A percentile compares a stretch with the other conserved stretches of the same genome.
phyloP scores from a whole-genome alignment of 805 yeast genomes.

The Tetrapisispora iriomotensis region DNA sequence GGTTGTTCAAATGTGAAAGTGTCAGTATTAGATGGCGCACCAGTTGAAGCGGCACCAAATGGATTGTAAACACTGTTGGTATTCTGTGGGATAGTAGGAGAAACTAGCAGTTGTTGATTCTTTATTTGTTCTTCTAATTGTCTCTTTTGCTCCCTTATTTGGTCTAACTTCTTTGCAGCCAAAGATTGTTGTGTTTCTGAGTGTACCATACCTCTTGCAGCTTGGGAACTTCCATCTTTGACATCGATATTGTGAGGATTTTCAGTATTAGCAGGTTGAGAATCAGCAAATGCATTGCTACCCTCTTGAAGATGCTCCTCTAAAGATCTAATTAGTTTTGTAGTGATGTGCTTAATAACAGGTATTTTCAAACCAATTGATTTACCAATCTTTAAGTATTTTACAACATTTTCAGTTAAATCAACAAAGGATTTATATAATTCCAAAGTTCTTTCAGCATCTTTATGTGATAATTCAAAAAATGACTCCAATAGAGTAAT shows the following conservation, averaged over 20 bases:
- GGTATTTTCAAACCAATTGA: slow-evolving; percentile 88
- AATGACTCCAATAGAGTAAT: slow-evolving; percentile 88
- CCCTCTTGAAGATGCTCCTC: slow-evolving; percentile 71
- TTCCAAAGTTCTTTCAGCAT: slow-evolving; percentile 78
- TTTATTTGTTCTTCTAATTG: slow-evolving; percentile 25
- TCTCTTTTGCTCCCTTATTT: slow-evolving; percentile 26
- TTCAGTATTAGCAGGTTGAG: background rate
- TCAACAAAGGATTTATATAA: slow-evolving; percentile 80
- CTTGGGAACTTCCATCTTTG: slow-evolving; percentile 3
- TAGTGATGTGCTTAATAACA: slow-evolving; percentile 93
- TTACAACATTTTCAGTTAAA: slow-evolving; percentile 79
- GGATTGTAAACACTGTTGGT: slow-evolving; percentile 27
- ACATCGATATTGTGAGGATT: background rate
- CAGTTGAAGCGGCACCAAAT: slow-evolving; percentile 13
- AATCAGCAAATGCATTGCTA: background rate
- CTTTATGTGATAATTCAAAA: slow-evolving; percentile 79
- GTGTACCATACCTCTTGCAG: slow-evolving; percentile 6
- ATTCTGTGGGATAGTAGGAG: slow-evolving; percentile 22
- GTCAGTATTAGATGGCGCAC: slow-evolving; percentile 5
- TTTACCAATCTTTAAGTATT: slow-evolving; percentile 81
- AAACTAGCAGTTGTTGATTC: slow-evolving; percentile 20
- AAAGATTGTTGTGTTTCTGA: slow-evolving; percentile 9
- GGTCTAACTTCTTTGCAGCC: slow-evolving; percentile 30
- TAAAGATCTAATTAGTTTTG: slow-evolving; percentile 75
- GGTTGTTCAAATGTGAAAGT: slow-evolving; percentile 11